Conservation (phyloP, 1,139 yeast species). For the Pichia sp. region DNA sequence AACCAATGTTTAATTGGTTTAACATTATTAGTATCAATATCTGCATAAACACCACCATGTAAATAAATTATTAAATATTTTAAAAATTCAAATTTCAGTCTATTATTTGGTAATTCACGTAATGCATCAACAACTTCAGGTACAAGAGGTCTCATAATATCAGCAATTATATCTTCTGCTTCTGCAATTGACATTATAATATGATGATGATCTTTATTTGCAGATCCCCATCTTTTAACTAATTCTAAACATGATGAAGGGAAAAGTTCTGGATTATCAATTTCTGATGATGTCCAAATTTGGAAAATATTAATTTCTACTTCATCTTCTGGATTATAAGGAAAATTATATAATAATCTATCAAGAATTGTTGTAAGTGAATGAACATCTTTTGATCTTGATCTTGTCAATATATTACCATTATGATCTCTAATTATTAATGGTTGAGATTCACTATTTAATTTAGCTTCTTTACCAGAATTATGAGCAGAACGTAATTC, state of each 20-base stretch:
- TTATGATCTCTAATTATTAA: constrained; percentile 5
- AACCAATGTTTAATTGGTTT: constrained; percentile 45
- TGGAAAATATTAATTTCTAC: constrained; percentile 86
- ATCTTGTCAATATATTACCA: constrained; percentile 7
- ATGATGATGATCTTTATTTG: constrained; percentile 57
- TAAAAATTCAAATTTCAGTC: constrained; percentile 65
- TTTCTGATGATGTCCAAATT: constrained; percentile 69
- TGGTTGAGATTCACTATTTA: neutral
- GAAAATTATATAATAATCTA: constrained; percentile 53
- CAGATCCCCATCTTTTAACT: constrained; percentile 45
- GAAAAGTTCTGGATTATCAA: constrained; percentile 43
- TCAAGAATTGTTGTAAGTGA: constrained; percentile 31
- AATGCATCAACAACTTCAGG: constrained; percentile 61
- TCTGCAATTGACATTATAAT: constrained; percentile 54
- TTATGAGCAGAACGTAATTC: constrained; percentile 2
- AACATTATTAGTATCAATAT: constrained; percentile 57
- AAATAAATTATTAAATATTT: constrained; percentile 59
- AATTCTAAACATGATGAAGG: constrained; percentile 41
- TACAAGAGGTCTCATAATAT: constrained; percentile 43
- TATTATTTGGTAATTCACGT: constrained; percentile 52
- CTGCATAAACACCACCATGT: constrained; percentile 71
- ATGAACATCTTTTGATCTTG: constrained; percentile 24
- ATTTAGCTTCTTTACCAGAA: neutral
- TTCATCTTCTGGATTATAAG: constrained; percentile 47
- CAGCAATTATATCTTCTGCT: constrained; percentile 50